Evolutionary conservation across 305 asterid species (phyloP), one percentile per base, ranked within the genome.

Genomic region (Fraxinus velutina): DNA sequence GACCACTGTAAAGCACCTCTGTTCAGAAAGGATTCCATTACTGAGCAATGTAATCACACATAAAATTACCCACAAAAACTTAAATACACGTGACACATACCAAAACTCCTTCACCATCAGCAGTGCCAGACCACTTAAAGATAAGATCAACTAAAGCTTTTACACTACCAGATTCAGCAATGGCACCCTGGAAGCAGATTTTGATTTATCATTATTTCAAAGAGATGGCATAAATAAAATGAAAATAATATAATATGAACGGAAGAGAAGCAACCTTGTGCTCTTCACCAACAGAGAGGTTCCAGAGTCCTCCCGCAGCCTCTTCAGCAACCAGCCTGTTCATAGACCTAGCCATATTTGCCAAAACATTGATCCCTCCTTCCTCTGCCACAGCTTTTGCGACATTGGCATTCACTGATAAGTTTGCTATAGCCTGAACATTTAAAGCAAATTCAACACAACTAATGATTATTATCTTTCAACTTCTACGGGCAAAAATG

Each of bases 231-330:
- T 39, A 80, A 30, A 55, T 24, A 57, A 52, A 10, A 75, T 27
- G 76, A 57, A 39, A 78, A 72, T 75, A 10, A 8, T 55, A 71
- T 21, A 33, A 21, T 33, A 64, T 13, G 36, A 71, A 21, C 39
- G 74, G 32, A 36, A 55, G 81, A 68, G 50, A 80, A 21, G 73
- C 70, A 77, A 95, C 99, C 98, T 95, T 95, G 84, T 93, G 96
- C 82, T 93, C 99, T 87, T 95, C 97, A 75, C 99, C 97, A 78
- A 93, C 95, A 0, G 99, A 95, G 70, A 95, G 98, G 86, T 95
- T 95, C 99, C 99, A 93, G 44, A 95, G 88, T 82, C 97, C 99
- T 87, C 98, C 99, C 1, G 98, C 97, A 73, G 98, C 99, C 88
- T 93, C 97, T 93, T 95, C 99, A 24, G 99, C 96, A 39, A 94